Conservation (phyloP, 1,284 basidiomycete species). For the Cutaneotrichosporon dermatis region DNA sequence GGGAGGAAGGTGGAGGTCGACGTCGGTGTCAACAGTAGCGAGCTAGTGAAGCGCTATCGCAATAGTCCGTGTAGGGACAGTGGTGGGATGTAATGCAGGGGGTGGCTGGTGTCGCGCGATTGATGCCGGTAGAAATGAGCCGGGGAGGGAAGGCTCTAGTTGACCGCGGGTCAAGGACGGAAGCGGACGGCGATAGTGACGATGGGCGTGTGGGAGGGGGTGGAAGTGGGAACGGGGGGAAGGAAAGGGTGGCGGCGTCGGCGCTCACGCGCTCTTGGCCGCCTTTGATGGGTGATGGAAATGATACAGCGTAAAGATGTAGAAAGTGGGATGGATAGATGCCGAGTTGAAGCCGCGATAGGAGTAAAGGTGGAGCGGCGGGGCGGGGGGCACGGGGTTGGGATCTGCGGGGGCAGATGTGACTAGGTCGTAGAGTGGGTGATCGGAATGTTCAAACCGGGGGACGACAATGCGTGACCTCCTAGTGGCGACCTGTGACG, state of each 20-base stretch:
- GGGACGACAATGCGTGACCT: too few relatives aligned
- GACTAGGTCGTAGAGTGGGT: too few relatives aligned
- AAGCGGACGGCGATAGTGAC: background rate
- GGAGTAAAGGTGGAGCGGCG: too few relatives aligned
- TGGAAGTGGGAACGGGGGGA: background rate
- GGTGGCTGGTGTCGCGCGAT: too few relatives aligned
- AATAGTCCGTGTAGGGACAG: background rate
- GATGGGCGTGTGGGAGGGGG: background rate
- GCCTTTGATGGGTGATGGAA: background rate
- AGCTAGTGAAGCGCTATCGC: background rate
- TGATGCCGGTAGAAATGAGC: background rate
- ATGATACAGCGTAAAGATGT: background rate
- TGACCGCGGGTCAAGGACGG: background rate
- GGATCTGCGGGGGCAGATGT: too few relatives aligned
- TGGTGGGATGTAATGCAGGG: too few relatives aligned
- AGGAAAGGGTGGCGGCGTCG: background rate
- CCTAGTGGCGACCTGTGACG: too few relatives aligned
- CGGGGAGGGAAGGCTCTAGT: background rate
- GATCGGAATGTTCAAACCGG: too few relatives aligned
- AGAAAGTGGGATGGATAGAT: too few relatives aligned
- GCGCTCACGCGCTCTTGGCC: slow-evolving; percentile 5
- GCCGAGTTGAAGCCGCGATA: too few relatives aligned
- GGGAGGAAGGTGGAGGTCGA: background rate
- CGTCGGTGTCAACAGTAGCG: background rate
- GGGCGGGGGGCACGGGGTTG: too few relatives aligned